These are phyloP conservation scores for Elymus sibiricus DNA, from an alignment of 176 grass and related monocot genomes.

Conservation along the genomic window DNA sequence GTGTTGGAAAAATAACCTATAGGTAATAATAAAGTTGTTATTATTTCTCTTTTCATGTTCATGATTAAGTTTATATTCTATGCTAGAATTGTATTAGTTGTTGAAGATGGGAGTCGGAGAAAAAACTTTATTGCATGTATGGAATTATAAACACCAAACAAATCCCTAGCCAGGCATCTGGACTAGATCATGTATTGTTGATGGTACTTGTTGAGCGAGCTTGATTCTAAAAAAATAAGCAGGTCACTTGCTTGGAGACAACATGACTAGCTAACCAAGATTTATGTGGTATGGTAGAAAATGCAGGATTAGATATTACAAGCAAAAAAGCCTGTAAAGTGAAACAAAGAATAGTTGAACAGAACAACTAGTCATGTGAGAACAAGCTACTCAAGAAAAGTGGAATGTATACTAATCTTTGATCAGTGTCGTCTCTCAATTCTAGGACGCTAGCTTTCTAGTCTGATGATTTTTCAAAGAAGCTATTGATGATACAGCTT, in stretches of 20 bases:
- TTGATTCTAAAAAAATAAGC: not conserved
- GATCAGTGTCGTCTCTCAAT: not conserved
- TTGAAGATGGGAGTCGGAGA: too few species aligned
- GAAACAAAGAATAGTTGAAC: not conserved
- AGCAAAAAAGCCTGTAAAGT: not conserved
- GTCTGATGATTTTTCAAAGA: slow-evolving; percentile 1
- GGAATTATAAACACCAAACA: too few species aligned
- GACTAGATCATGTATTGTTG: too few species aligned
- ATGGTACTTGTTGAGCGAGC: too few species aligned
- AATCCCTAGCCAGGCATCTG: too few species aligned
- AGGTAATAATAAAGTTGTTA: too few species aligned
- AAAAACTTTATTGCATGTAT: too few species aligned
- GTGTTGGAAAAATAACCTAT: too few species aligned
- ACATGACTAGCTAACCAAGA: not conserved
- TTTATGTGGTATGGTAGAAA: not conserved
- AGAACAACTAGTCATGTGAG: not conserved
- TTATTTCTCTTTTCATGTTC: too few species aligned
- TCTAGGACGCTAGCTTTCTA: slow-evolving; percentile 14
- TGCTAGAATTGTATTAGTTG: too few species aligned
- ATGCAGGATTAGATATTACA: not conserved
- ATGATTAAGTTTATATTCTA: too few species aligned
- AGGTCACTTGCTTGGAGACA: not conserved
- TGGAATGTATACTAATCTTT: slow-evolving; percentile 2
- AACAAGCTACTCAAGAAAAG: slow-evolving; percentile 19
- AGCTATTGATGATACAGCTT: slow-evolving; percentile 21